phyloP scores from a whole-genome alignment of 768 basidiomycete genomes.

The Phaeolepiota aurea region DNA sequence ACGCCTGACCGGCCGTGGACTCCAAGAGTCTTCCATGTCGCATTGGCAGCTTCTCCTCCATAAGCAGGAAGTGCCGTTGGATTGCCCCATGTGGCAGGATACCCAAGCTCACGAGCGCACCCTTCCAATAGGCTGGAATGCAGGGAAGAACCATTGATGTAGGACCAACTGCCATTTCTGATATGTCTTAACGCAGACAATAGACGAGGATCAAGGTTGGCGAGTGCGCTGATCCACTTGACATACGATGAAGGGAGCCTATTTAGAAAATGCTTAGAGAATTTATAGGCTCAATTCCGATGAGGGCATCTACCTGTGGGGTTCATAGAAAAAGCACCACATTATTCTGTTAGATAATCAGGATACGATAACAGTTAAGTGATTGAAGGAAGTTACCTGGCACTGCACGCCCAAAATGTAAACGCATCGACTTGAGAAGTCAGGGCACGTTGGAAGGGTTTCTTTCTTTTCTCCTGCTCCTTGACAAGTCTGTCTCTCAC shows the following conservation, averaged over 20 bases:
- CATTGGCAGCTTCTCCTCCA: constrained; percentile 45
- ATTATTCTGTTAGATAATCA: constrained; percentile 48
- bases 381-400: constrained; percentile 41
- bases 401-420: constrained; percentile 71
- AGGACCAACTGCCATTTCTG: constrained; percentile 53
- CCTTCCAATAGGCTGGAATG: constrained; percentile 32
- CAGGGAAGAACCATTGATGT: constrained; percentile 31
- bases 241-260: constrained; percentile 62
- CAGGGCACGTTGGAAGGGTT: constrained; percentile 15
- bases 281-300: too few relatives aligned
- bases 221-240: constrained; percentile 71
- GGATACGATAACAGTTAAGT: neutral
- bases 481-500: constrained; percentile 15
- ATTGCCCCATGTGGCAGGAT: constrained; percentile 57
- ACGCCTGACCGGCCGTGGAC: constrained; percentile 42
- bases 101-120: constrained; percentile 48
- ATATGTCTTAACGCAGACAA: constrained; percentile 44
- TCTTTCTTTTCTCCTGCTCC: constrained; percentile 19
- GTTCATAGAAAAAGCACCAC: constrained; percentile 85
- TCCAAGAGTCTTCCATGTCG: constrained; percentile 48
- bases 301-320: constrained; percentile 41
- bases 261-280: constrained; percentile 33
- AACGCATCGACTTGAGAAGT: constrained; percentile 54
- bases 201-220: constrained; percentile 56
- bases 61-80: constrained; percentile 50